These are phyloP conservation scores for Mucor saturninus DNA, from an alignment of 371 early-diverging fungal species.

Conservation along the genomic window DNA sequence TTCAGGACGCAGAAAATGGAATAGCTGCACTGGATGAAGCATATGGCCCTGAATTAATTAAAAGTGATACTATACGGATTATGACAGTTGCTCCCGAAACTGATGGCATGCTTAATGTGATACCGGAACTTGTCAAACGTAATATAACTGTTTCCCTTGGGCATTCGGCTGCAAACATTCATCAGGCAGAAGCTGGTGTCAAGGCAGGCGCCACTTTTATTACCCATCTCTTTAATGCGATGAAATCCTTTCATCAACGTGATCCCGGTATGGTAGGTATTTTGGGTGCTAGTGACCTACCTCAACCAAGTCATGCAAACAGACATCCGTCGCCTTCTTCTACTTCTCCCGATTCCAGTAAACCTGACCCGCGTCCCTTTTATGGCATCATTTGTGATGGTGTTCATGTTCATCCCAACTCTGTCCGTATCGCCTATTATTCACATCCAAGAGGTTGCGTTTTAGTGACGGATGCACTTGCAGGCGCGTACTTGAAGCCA, in stretches of 20 bases:
- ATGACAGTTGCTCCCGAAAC: constrained; percentile 82
- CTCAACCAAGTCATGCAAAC: constrained; percentile 30
- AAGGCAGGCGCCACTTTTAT: constrained; percentile 65
- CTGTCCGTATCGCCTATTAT: constrained; percentile 78
- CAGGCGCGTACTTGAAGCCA: constrained; percentile 69
- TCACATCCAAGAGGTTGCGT: constrained; percentile 76
- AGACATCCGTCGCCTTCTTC: constrained; percentile 39
- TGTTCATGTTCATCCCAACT: constrained; percentile 81
- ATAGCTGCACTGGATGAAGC: constrained; percentile 62
- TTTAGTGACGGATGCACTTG: constrained; percentile 79
- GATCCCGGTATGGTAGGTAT: constrained; percentile 81
- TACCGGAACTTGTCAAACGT: constrained; percentile 63
- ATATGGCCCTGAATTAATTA: constrained; percentile 58
- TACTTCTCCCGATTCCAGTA: constrained; percentile 34
- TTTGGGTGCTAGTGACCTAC: constrained; percentile 61
- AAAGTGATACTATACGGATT: constrained; percentile 56
- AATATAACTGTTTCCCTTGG: constrained; percentile 71
- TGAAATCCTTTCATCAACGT: constrained; percentile 81
- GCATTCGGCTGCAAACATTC: constrained; percentile 72
- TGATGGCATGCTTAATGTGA: constrained; percentile 70
- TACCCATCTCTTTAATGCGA: constrained; percentile 82
- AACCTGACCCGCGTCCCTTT: constrained; percentile 67
- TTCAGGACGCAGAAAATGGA: constrained; percentile 63
- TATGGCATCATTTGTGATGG: constrained; percentile 84
- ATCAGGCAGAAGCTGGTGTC: constrained; percentile 69